Base-by-base conservation (phyloP, 1,284 basidiomycete genomes). In the Pseudozyma thailandica region DNA sequence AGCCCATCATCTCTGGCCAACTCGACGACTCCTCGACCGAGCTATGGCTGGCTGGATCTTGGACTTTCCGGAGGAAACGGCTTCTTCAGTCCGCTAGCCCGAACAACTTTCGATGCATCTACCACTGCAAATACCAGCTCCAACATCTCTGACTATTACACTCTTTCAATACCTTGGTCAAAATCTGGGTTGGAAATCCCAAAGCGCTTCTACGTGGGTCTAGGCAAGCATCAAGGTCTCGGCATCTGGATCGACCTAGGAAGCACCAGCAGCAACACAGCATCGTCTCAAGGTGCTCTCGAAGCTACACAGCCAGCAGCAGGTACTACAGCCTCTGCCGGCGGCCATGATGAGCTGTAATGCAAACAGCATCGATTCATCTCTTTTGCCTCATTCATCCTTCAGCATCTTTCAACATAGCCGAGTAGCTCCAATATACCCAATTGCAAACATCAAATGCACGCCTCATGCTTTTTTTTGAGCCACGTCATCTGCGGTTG, bases 231-330 rank as follows among this genome's bases (percentile, higher is more conserved):
- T 27, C 51, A 49, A 15, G 68, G 68, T 13, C 28, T 71, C 6
- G 68, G 68, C 3, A 41, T 71, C 15, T 71, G 68, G 68, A 35
- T 71, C 46, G 57, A 71, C 37, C 54, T 71, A 1, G 60, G 57
- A 13, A 58, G 50, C 23, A 50, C 47, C 8, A n/a, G 45, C 25
- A n/a, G 21, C 20, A 30, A 26, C 16, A 30, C 30, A 8, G 33
- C 21, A 37, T 6, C 30, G 8, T n/a, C 30, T 28, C n/a, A 8
- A 35, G 33, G 5, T 16, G 15, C 15, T 35, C 33, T 16, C 30
- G 8, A 31, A 31, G 15, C 8, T 15, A 16, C 12, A 4, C 31
- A 33, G 7, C 12, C 31, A 33, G n/a, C 31, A 33, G 31, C 12
- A 33, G 12, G 4, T 16, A 33, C 31, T 33, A 13, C 31, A 33